A percentile compares a stretch with the other conserved stretches of the same genome.
Conservation (phyloP, 2,329 filamentous ascomycete species). For the Nemania sp. region DNA sequence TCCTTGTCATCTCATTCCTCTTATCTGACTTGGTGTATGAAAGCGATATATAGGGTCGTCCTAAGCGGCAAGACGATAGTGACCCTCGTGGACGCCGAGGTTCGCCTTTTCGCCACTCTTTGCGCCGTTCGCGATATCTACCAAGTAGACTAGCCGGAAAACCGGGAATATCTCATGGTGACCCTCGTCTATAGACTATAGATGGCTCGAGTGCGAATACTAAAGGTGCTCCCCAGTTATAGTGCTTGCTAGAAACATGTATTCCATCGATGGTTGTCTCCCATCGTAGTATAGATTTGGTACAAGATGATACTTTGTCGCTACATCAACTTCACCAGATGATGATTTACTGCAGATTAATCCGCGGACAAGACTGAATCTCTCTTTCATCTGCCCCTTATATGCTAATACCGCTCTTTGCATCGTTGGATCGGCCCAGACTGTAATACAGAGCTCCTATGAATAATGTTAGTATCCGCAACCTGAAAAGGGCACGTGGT, state of each 20-base stretch:
- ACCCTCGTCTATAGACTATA: too few relatives aligned
- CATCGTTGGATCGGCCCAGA: background rate
- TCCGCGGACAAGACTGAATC: background rate
- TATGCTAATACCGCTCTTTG: background rate
- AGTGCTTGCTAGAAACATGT: background rate
- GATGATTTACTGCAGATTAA: background rate
- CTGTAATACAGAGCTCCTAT: background rate
- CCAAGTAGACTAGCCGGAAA: too few relatives aligned
- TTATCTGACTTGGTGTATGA: too few relatives aligned
- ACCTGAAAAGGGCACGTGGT: background rate
- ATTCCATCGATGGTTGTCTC: background rate
- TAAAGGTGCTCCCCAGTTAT: too few relatives aligned
- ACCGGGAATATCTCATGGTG: background rate
- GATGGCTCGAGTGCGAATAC: too few relatives aligned
- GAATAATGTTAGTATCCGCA: background rate
- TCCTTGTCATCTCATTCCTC: too few relatives aligned
- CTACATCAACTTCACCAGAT: background rate
- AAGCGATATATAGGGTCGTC: too few relatives aligned
- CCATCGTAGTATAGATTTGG: background rate
- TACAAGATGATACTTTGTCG: background rate
- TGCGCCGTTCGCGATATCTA: background rate
- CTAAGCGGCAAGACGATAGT: too few relatives aligned
- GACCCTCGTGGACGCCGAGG: too few relatives aligned
- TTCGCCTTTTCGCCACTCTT: too few relatives aligned
- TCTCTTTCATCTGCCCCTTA: background rate